Evolutionary conservation across 345 rosid genomes (phyloP).

Genomic region (Euclidium syriacum): DNA sequence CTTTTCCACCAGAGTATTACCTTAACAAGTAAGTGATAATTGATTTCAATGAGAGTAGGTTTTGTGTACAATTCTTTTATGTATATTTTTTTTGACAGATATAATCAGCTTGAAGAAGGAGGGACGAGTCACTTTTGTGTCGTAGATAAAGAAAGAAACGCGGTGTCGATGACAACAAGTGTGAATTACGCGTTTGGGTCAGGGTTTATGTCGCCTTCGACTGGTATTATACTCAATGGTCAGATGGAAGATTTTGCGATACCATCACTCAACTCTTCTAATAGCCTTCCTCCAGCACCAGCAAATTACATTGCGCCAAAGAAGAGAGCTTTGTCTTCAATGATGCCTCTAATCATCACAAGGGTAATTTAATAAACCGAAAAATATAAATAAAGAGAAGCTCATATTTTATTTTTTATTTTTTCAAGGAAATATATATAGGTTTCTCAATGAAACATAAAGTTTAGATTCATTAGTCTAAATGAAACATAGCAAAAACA

Average conservation of each 20-base stretch:
- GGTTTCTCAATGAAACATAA: conserved; percentile 29
- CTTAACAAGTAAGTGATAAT: conserved; percentile 41
- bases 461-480: not conserved
- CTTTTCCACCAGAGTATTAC: conserved; percentile 74
- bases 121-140: conserved; percentile 81
- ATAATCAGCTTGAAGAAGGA: conserved; percentile 79
- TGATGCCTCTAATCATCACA: conserved; percentile 73
- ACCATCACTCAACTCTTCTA: conserved; percentile 53
- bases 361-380: conserved; percentile 40
- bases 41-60: not conserved
- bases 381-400: not conserved
- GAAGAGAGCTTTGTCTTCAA: conserved; percentile 82
- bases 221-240: conserved; percentile 65
- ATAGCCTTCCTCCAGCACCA: conserved; percentile 72
- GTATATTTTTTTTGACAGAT: conserved; percentile 35
- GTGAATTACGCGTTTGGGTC: conserved; percentile 68
- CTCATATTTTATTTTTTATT: not conserved
- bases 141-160: conserved; percentile 73
- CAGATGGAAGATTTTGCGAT: conserved; percentile 84
- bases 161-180: conserved; percentile 79
- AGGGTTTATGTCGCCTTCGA: conserved; percentile 66
- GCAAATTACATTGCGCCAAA: conserved; percentile 61
- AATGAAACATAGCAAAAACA: not conserved
- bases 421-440: no score
- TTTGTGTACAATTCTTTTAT: not conserved